Base-by-base conservation (phyloP, 768 basidiomycete species). In the Galerina marginata region DNA sequence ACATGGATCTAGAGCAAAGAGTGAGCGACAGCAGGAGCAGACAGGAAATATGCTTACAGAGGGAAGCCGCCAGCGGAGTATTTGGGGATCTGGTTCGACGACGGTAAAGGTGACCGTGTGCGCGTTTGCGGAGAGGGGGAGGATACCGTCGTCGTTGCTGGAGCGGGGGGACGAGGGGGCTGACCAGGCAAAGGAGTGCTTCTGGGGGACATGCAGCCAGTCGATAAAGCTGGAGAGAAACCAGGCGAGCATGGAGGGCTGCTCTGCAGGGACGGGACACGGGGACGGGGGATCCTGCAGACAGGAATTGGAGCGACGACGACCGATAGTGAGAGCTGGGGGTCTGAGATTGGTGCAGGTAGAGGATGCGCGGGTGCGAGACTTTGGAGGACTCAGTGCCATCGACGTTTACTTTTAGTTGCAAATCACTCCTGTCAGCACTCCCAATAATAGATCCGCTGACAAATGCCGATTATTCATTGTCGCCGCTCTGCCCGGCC, bases 281-380 rank as follows among this genome's bases (percentile, higher is more conserved):
- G 63, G 48, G 43, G 26, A 44, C 63, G 66, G 45, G 66, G 68
- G 51, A 44, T 9, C 56, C 37, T 60, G 72, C 71, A 86, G 74
- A 62, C 77, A 80, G 14, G 82, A 82, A 59, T 77, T 77, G 9
- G 84, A 86, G 14, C 83, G 81, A 60, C 85, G 79, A 58, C 84
- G 79, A 43, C 84, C 86, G 50, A 87, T 71, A 46, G 87, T 80
- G 52, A 85, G 68, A 9, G 81, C 74, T 37, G 59, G 38, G 9
- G 85, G 81, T 37, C 83, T 78, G 49, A 88, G 80, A 63, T 51
- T 61, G 1, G 60, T 57, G 49, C 78, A 83, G 25, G 84, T 84
- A 45, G 87, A 89, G 47, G 83, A 87, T 0, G 87, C 85, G 57
- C 86, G 84, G 68, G 77, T 77, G 68, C 84, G 83, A 67, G 74